Percentiles rank a stretch among this genome's conserved stretches.
phyloP scores from a whole-genome alignment of 176 grass and related monocot species.

The Eremochloa ophiuroides region DNA sequence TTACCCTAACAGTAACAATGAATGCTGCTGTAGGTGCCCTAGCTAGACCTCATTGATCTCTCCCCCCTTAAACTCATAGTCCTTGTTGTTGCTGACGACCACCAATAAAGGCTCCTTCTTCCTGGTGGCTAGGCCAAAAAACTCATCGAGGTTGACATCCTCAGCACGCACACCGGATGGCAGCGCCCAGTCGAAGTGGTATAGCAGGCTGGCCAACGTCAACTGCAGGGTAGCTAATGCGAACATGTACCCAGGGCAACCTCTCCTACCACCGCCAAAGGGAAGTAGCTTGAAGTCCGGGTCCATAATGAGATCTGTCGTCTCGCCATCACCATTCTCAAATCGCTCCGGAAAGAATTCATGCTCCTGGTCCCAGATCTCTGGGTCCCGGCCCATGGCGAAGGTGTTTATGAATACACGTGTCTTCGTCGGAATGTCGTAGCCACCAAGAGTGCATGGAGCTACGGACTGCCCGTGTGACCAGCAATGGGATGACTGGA shows the following conservation, averaged over 20 bases:
- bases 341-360: conserved; percentile 49
- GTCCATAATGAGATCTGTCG: conserved; percentile 35
- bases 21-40: too few relatives aligned
- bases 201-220: conserved; percentile 38
- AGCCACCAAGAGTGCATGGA: conserved; percentile 34
- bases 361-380: conserved; percentile 37
- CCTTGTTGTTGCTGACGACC: conserved; percentile 11
- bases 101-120: conserved; percentile 46
- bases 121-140: conserved; percentile 42
- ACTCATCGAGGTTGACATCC: conserved; percentile 39
- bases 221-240: conserved; percentile 38
- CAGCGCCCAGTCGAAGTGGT: conserved; percentile 53
- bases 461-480: conserved; percentile 32
- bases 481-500: conserved; percentile 30
- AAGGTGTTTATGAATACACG: conserved; percentile 51
- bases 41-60: conserved; percentile 23
- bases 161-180: conserved; percentile 38
- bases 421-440: conserved; percentile 41
- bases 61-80: conserved; percentile 33
- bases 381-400: conserved; percentile 41
- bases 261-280: conserved; percentile 42
- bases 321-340: conserved; percentile 4
- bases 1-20: too few relatives aligned
- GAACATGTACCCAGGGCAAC: conserved; percentile 48
- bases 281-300: conserved; percentile 50